Evolutionary conservation across 768 basidiomycete species (phyloP), one percentile per base, ranked within the genome.

Genomic region (Hebeloma cylindrosporum): DNA sequence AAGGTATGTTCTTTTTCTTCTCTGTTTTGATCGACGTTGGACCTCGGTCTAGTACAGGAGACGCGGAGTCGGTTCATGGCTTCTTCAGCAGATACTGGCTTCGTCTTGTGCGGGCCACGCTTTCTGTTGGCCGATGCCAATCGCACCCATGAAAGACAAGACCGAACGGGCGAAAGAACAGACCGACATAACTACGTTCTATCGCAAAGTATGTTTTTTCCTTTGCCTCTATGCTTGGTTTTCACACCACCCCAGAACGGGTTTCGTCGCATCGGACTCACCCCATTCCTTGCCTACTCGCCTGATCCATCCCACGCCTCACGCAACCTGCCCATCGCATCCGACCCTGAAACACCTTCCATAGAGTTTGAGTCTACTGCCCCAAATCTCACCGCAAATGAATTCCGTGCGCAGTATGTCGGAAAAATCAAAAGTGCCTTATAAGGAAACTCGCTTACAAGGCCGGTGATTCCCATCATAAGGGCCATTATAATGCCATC

Each of bases 121-220:
- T 21, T 44, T 57, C 14, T 59, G 54, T 42, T 61, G 61, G 60
- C 61, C 59, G 3, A 49, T 43, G n/a, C 74, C 48, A n/a, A n/a
- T n/a, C n/a, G n/a, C 26, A 18, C 27, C 22, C 2, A 2, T 20
- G 16, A 26, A 26, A 2, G 22, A 45, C n/a, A n/a, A n/a, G n/a
- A n/a, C n/a, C n/a, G n/a, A n/a, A n/a, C n/a, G n/a, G n/a, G n/a
- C n/a, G n/a, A n/a, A n/a, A n/a, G n/a, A n/a, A n/a, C n/a, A n/a
- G n/a, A n/a, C n/a, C n/a, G n/a, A n/a, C n/a, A n/a, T n/a, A n/a
- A n/a, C n/a, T n/a, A n/a, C n/a, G n/a, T n/a, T n/a, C n/a, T n/a
- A n/a, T n/a, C n/a, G n/a, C n/a, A n/a, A n/a, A n/a, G n/a, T n/a
- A n/a, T n/a, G n/a, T n/a, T n/a, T n/a, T n/a, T n/a, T n/a, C n/a